Evolutionary conservation across 2,329 filamentous ascomycete genomes (phyloP), one percentile per base, ranked within the genome.

Genomic region (Zarea fungicola): DNA sequence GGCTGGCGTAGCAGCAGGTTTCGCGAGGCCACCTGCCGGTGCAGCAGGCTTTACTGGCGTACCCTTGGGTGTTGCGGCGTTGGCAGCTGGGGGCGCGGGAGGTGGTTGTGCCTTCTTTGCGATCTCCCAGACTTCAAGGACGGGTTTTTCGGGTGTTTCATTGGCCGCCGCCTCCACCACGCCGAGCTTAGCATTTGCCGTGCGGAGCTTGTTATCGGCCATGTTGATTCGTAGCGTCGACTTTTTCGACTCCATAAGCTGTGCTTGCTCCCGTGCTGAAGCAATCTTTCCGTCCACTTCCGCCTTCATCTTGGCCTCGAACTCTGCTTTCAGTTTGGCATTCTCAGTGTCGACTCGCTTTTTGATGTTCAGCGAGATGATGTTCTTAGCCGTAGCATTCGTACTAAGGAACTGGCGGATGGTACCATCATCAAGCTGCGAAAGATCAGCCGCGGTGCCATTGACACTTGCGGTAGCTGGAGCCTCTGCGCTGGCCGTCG

Each of bases 61-160:
- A n/a, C 57, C 50, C 48, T 61, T 62, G 13, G 50, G 35, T 10
- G 54, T 49, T 10, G 50, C 43, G 10, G 35, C 48, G 25, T 44
- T 52, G 7, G 54, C 37, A 37, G 58, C 11, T 5, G 55, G 52
- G 19, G 48, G 45, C 9, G 58, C 53, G 5, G 62, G 59, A n/a
- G 61, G 56, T 14, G 64, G 56, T 34, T 64, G 62, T 19, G 67
- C 60, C 18, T 46, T 73, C 67, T 92, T 91, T 0, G 86, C 90
- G 47, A 87, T 71, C 54, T 85, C 83, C 87, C 89, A 96, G 1
- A 96, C 91, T 65, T 96, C 90, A 9, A 73, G 80, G 4, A 97
- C 89, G 1, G 90, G 81, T 62, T 83, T 84, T 58, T 92, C 77
- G 0, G 92, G 92, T 1, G 91, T 96, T 41, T 95, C 86, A n/a